phyloP scores from a whole-genome alignment of 805 yeast genomes.

The Saturnispora hagleri region DNA sequence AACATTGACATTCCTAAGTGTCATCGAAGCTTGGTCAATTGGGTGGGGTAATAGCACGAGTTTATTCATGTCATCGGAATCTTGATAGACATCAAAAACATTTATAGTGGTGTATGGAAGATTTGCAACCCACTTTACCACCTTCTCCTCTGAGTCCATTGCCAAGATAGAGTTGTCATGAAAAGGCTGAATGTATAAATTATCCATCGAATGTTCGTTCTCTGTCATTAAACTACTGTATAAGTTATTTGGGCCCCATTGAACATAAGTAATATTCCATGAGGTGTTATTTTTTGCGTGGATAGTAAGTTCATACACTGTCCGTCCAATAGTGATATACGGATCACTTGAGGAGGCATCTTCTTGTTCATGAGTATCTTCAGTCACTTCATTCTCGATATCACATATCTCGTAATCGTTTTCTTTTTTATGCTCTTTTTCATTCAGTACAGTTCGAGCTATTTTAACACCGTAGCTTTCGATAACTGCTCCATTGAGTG shows the following conservation, averaged over 20 bases:
- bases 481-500: conserved; percentile 63
- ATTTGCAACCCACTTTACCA: conserved; percentile 71
- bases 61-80: conserved; percentile 18
- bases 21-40: conserved; percentile 22
- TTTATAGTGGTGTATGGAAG: conserved; percentile 65
- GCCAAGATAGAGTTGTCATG: conserved; percentile 76
- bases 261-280: conserved; percentile 80
- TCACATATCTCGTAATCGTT: conserved; percentile 6
- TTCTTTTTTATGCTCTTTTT: background rate
- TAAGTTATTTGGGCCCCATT: conserved; percentile 88
- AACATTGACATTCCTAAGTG: background rate
- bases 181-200: conserved; percentile 72
- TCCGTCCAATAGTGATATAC: conserved; percentile 54
- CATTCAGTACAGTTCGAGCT: background rate
- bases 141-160: conserved; percentile 54
- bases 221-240: conserved; percentile 46
- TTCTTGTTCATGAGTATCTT: conserved; percentile 11
- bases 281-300: conserved; percentile 59
- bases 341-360: conserved; percentile 9
- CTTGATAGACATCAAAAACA: conserved; percentile 64
- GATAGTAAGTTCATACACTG: conserved; percentile 66
- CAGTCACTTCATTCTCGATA: conserved; percentile 5
- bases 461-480: conserved; percentile 44
- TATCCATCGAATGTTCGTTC: conserved; percentile 54
- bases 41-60: conserved; percentile 66